Base-by-base conservation (phyloP, 2,329 filamentous ascomycete species). In the Diaporthe citrichinensis region DNA sequence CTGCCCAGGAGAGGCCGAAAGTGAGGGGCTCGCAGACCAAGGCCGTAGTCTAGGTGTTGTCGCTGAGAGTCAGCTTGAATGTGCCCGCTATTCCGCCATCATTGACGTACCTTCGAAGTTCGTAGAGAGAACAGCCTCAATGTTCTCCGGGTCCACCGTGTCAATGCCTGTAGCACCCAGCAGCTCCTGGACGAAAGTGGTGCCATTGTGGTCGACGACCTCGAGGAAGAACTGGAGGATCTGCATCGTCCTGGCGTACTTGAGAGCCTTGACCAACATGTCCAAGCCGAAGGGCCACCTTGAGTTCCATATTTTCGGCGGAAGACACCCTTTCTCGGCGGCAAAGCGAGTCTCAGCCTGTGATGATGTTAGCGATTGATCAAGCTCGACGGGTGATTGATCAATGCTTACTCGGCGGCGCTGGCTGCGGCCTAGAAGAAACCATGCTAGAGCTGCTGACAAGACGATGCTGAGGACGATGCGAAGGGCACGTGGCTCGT, bases 1-100 rank as follows among this genome's bases (percentile, higher is more conserved):
- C 82, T 79, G 0, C 83, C 83, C n/a, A 84, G 78, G 39, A 84
- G 78, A 0, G 83, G 83, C 49, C 28, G 58, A 44, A 72, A 72
- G 4, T 72, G 57, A 0, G 31, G 31, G 34, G 71, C 57, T 62
- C 71, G 71, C 23, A 72, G 71, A 23, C 71, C 71, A 10, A 72
- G 71, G 17, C 71, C 31, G 8, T 72, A 72, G 3, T 72, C 71
- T 72, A 3, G 23, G 14, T 14, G 49, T 20, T 31, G n/a, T 28
- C 3, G 12, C 2, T 20, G 4, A 8, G 20, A 20, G 23, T 72
- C 44, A 62, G 71, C 2, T 31, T 7, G 6, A 2, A 10, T 25
- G 15, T 46, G 20, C 3, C 25, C 20, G 5, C 1, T 1, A 1
- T 41, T 15, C 8, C 25, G 17, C 3, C 23, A 9, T n/a, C 3